A percentile compares a stretch with the other conserved stretches of the same genome.
Evolutionary conservation across 2,329 filamentous ascomycete genomes (phyloP).

Genomic region (Septoria petroselini): DNA sequence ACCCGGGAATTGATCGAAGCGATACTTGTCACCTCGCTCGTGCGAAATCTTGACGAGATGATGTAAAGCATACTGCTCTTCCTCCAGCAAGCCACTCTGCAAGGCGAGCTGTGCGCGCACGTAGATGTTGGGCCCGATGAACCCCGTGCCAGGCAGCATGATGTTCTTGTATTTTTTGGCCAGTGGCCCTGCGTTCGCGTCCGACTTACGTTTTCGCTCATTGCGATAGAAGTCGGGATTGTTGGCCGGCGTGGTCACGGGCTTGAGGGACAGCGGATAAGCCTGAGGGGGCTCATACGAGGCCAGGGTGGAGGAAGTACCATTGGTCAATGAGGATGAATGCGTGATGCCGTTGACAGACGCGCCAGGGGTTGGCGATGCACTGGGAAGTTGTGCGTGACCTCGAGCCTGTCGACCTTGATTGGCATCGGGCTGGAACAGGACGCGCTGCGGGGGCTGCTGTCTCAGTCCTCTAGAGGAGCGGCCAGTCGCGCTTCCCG

Average conservation of each 20-base stretch:
- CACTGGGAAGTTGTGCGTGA: conserved; percentile 25
- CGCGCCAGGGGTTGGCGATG: conserved; percentile 46
- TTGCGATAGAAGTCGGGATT: conserved; percentile 66
- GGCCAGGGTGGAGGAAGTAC: conserved; percentile 54
- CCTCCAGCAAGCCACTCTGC: conserved; percentile 71
- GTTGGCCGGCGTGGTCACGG: conserved; percentile 71
- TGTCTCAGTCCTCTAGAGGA: conserved; percentile 54
- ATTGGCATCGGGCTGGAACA: conserved; percentile 78
- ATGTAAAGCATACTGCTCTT: conserved; percentile 89
- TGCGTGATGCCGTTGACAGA: conserved; percentile 52
- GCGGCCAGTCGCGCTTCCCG: conserved; percentile 40
- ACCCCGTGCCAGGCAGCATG: conserved; percentile 64
- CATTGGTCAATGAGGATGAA: conserved; percentile 28
- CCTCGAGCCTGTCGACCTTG: conserved; percentile 63
- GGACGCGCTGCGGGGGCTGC: conserved; percentile 77
- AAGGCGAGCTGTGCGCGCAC: conserved; percentile 81
- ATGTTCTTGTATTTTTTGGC: conserved; percentile 50
- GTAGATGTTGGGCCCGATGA: conserved; percentile 79
- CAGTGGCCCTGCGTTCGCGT: conserved; percentile 42
- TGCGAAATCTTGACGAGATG: conserved; percentile 94
- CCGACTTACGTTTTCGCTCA: conserved; percentile 50
- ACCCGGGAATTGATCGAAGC: conserved; percentile 85
- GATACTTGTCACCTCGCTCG: conserved; percentile 91
- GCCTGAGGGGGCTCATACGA: conserved; percentile 66
- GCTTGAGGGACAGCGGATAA: conserved; percentile 65